A percentile compares a stretch with the other conserved stretches of the same genome.
These are phyloP conservation scores for Entoloma clypeatum DNA, from an alignment of 1,284 basidiomycete species.

Conservation along the genomic window DNA sequence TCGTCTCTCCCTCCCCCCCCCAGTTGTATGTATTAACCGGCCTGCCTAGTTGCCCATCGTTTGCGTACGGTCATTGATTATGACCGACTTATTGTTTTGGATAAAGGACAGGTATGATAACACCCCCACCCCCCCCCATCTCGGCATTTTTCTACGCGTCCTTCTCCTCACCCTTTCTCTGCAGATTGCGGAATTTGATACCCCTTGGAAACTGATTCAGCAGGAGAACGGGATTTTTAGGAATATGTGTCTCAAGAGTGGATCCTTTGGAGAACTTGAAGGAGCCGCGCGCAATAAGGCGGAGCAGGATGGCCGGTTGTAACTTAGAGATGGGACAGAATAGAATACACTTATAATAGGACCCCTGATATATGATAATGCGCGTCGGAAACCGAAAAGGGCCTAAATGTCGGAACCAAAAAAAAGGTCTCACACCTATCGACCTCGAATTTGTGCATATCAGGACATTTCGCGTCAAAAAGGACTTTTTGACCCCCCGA, in stretches of 20 bases:
- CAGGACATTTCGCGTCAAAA: too few species aligned
- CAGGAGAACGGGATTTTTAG: conserved; percentile 75
- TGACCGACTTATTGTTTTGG: conserved; percentile 77
- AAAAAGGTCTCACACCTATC: too few species aligned
- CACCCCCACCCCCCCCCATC: too few species aligned
- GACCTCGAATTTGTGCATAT: too few species aligned
- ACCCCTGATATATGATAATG: too few species aligned
- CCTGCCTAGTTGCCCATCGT: conserved; percentile 57
- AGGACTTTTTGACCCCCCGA: too few species aligned
- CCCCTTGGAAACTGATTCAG: conserved; percentile 71
- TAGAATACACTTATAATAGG: too few species aligned
- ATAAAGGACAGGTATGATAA: conserved; percentile 66
- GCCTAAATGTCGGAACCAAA: too few species aligned
- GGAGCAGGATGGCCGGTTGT: conserved; percentile 9
- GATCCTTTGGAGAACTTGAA: conserved; percentile 69
- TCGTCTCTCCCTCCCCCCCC: neutral
- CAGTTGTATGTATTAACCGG: conserved; percentile 5
- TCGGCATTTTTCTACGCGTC: neutral
- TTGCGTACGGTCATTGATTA: conserved; percentile 74
- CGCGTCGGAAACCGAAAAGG: too few species aligned
- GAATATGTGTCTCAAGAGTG: conserved; percentile 79
- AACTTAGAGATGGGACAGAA: too few species aligned
- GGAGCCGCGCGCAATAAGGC: conserved; percentile 52
- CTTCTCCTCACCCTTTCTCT: neutral
- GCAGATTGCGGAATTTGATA: conserved; percentile 79